Evolutionary conservation across 805 yeast species (phyloP).

Genomic region (Komagataella kurtzmanii): DNA sequence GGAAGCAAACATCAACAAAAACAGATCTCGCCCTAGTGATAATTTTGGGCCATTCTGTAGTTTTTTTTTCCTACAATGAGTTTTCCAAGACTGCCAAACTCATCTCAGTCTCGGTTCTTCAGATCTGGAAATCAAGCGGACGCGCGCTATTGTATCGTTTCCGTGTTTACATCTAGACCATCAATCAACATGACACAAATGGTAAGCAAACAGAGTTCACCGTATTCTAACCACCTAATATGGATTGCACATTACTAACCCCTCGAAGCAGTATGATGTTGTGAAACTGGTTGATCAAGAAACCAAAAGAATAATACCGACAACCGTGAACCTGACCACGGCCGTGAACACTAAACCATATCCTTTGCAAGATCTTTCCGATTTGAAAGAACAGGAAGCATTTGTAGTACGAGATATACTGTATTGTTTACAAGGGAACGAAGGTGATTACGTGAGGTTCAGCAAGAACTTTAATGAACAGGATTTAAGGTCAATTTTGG

Average conservation of each 20-base stretch:
- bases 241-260: neutral
- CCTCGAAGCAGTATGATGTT: neutral
- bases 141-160: neutral
- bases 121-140: neutral
- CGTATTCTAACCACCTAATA: neutral
- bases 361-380: neutral
- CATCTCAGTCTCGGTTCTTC: neutral
- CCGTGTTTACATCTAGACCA: neutral
- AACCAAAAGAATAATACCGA: neutral
- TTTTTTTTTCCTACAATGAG: neutral
- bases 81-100: no score
- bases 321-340: neutral
- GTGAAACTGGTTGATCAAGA: neutral
- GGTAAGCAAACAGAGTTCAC: neutral
- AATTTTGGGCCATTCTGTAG: no score
- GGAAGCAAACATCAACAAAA: no score
- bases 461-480: constrained; percentile 44
- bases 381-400: constrained; percentile 51
- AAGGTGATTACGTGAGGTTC: constrained; percentile 67
- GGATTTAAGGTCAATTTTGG: constrained; percentile 23
- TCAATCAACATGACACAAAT: neutral
- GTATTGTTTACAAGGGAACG: constrained; percentile 54
- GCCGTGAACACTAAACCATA: neutral
- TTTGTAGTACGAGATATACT: constrained; percentile 58
- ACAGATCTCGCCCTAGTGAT: no score